phyloP scores from a whole-genome alignment of 2,329 filamentous ascomycete genomes.

The Chrysoporthe cubensis region DNA sequence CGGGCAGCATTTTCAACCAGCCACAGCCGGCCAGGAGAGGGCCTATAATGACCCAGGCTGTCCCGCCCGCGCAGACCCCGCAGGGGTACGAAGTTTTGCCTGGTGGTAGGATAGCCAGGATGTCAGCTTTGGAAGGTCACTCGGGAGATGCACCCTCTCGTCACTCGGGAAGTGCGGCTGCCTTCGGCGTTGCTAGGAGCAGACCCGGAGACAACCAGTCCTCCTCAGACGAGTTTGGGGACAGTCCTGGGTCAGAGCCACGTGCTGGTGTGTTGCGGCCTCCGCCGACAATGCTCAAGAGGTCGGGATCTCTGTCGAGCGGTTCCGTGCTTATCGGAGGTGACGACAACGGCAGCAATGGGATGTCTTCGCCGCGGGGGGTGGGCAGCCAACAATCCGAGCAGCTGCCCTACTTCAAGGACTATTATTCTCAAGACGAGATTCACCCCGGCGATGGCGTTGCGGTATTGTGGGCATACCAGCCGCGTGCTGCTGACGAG shows the following conservation, averaged over 20 bases:
- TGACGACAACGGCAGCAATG: conserved; percentile 73
- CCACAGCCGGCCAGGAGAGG: conserved; percentile 72
- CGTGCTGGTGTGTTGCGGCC: conserved; percentile 61
- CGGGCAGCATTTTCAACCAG: conserved; percentile 84
- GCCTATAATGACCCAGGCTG: conserved; percentile 45
- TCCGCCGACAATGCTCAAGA: conserved; percentile 63
- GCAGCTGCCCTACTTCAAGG: conserved; percentile 94
- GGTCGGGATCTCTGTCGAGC: conserved; percentile 89
- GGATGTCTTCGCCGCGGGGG: conserved; percentile 83
- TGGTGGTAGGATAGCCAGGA: conserved; percentile 88
- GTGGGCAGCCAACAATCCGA: conserved; percentile 90
- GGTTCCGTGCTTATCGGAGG: conserved; percentile 75
- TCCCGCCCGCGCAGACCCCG: conserved; percentile 39
- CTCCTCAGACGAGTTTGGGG: conserved; percentile 73
- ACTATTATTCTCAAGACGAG: conserved; percentile 97
- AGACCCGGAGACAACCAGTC: conserved; percentile 59
- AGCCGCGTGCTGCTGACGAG: conserved; percentile 90
- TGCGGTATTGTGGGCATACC: conserved; percentile 93
- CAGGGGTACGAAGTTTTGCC: conserved; percentile 76
- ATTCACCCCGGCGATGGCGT: conserved; percentile 92
- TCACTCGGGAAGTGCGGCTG: conserved; percentile 51
- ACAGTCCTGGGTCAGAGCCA: conserved; percentile 71
- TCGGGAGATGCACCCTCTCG: conserved; percentile 64
- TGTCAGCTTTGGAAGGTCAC: conserved; percentile 88
- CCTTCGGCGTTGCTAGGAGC: conserved; percentile 50